A percentile compares a stretch with the other conserved stretches of the same genome.
phyloP scores from a whole-genome alignment of 2,329 filamentous ascomycete species.

The Fusarium sp. region DNA sequence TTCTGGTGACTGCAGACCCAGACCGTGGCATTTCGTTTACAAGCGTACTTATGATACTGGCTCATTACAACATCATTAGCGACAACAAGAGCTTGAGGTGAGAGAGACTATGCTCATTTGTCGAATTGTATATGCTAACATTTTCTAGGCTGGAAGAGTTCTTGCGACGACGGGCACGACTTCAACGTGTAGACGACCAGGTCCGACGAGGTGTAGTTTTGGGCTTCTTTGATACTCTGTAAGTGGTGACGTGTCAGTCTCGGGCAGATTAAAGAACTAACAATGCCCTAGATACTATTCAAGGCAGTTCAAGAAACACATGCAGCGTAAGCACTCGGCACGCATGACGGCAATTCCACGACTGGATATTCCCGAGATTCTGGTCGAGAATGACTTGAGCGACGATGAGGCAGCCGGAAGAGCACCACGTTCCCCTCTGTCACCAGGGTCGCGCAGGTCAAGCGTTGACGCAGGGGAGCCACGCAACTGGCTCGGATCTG shows the following conservation, averaged over 20 bases:
- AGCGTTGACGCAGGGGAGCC: conserved; percentile 50
- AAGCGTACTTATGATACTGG: conserved; percentile 91
- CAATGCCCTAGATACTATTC: conserved; percentile 74
- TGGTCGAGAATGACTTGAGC: conserved; percentile 82
- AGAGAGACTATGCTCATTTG: conserved; percentile 49
- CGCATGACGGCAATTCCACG: conserved; percentile 84
- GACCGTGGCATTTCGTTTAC: conserved; percentile 93
- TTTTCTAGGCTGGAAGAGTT: conserved; percentile 85
- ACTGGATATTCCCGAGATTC: conserved; percentile 88
- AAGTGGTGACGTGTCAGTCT: conserved; percentile 47
- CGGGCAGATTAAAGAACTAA: conserved; percentile 4
- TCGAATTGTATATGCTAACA: conserved; percentile 41
- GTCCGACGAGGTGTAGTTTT: conserved; percentile 90
- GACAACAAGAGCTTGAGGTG: conserved; percentile 94
- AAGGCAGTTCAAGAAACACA: conserved; percentile 80
- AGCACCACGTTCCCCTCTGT: conserved; percentile 37
- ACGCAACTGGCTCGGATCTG: conserved; percentile 57
- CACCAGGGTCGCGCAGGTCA: conserved; percentile 33
- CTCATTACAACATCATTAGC: conserved; percentile 98
- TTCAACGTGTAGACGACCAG: conserved; percentile 95
- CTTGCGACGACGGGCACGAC: conserved; percentile 84
- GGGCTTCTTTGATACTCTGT: conserved; percentile 95
- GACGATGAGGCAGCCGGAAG: conserved; percentile 44
- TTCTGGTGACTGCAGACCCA: conserved; percentile 91
- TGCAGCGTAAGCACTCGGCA: conserved; percentile 77